phyloP scores from a whole-genome alignment of 148 eudicot genomes.

The Cornus kousa region DNA sequence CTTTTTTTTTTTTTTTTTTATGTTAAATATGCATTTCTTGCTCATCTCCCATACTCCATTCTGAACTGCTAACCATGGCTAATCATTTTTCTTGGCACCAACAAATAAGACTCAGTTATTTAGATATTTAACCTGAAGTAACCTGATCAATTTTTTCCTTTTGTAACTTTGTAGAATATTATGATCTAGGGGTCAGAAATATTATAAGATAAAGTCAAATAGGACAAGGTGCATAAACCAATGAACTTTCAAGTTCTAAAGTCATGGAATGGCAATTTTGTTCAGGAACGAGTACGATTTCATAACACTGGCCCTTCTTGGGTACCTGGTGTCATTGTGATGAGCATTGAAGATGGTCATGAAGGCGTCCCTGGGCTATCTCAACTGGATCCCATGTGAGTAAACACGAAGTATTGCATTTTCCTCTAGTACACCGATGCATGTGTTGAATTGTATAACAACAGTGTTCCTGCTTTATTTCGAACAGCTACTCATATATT shows the following conservation, averaged over 20 bases:
- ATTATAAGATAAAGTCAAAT: background rate
- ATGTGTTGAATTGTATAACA: background rate
- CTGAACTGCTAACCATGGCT: background rate
- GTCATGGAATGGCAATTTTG: background rate
- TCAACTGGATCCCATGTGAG: conserved; percentile 82
- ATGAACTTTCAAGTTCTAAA: background rate
- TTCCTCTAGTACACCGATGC: background rate
- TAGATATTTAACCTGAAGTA: background rate
- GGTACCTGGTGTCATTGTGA: conserved; percentile 81
- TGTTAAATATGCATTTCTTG: too few species aligned
- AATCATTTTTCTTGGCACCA: background rate
- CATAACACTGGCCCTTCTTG: conserved; percentile 81
- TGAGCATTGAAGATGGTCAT: conserved; percentile 95
- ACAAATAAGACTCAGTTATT: background rate
- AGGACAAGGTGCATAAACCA: background rate
- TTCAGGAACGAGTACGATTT: conserved; percentile 78
- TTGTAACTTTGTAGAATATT: background rate
- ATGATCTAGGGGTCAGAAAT: background rate
- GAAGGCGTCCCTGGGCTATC: conserved; percentile 59
- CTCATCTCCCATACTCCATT: background rate
- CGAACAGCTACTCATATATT: conserved; percentile 58
- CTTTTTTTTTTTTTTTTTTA: too few species aligned
- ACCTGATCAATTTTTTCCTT: background rate
- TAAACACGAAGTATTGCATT: background rate
- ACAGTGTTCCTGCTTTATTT: conserved; percentile 6